Evolutionary conservation across 2,329 filamentous ascomycete species (phyloP), one percentile per base, ranked within the genome.

Genomic region (Ophiocordyceps robertsii): DNA sequence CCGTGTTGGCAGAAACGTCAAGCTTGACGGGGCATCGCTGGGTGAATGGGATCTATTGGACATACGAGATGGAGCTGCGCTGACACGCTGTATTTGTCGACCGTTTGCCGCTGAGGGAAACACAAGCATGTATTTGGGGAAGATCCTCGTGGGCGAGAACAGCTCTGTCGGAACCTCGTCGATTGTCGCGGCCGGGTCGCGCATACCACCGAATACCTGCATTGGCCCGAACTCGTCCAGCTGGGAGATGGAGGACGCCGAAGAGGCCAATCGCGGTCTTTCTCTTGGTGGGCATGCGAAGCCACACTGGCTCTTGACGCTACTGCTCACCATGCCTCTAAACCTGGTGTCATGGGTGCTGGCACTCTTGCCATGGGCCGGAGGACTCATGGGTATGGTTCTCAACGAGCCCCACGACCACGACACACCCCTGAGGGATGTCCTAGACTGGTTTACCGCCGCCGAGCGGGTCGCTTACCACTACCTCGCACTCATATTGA

Each of bases 31-130:
- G 2, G 65, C 63, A 1, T 57, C 13, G 17, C 54, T 74, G 5
- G 72, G 72, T n/a, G 73, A 77, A 48, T 75, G 67, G 59, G 73
- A 77, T 50, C 61, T 77, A 1, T 54, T 77, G n/a, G 65, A 70
- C 6, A 72, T 77, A 36, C 63, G 63, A 1, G 69, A 76, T 43
- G 62, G 64, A 42, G 69, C 64, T 3, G 59, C 60, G 7, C 59
- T 77, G 3, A 66, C 69, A 37, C 55, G 57, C 21, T 74, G 69
- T 49, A 66, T 63, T 35, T 62, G 67, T 39, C 64, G 73, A 10
- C 71, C 72, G 0, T 75, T 77, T 46, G 72, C 64, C 0, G 72
- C 61, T 3, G 73, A 77, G 54, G 58, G 63, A n/a, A 75, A 76
- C 52, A 73, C 73, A 0, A 66, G 67, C 1, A 77, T 77, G 72